A percentile compares a stretch with the other conserved stretches of the same genome.
Evolutionary conservation across 148 eudicot species (phyloP).

Genomic region (Fagopyrum esculentum): DNA sequence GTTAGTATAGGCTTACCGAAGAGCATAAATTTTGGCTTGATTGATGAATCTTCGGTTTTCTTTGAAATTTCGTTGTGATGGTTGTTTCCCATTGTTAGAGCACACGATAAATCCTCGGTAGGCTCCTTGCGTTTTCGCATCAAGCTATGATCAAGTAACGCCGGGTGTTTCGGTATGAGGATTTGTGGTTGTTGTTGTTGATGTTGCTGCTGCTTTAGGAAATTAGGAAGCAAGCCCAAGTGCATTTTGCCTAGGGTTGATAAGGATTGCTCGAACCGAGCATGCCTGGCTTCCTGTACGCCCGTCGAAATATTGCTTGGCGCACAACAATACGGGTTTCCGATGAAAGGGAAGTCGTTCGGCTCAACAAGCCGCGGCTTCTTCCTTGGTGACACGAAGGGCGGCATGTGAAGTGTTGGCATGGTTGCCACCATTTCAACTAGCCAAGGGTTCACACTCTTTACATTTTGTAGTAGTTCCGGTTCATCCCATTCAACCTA

Average conservation of each 20-base stretch:
- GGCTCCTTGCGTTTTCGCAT: slow-evolving; percentile 20
- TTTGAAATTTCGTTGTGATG: slow-evolving; percentile 22
- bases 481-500: slow-evolving; percentile 51
- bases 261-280: slow-evolving; percentile 64
- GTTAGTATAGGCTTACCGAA: slow-evolving; percentile 87
- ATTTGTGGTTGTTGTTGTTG: neutral
- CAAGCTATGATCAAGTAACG: slow-evolving; percentile 15
- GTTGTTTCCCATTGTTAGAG: slow-evolving; percentile 44
- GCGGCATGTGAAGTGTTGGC: slow-evolving; percentile 33
- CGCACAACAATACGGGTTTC: slow-evolving; percentile 30
- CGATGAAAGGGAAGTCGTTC: slow-evolving; percentile 26
- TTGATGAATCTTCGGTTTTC: slow-evolving; percentile 17
- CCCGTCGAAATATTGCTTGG: slow-evolving; percentile 66
- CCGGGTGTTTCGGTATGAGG: neutral
- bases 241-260: slow-evolving; percentile 56
- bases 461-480: slow-evolving; percentile 38
- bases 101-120: slow-evolving; percentile 28
- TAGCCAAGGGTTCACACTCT: slow-evolving; percentile 44
- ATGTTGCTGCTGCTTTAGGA: neutral
- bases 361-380: slow-evolving; percentile 27
- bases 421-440: slow-evolving; percentile 37
- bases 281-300: slow-evolving; percentile 99
- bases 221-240: slow-evolving; percentile 38
- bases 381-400: slow-evolving; percentile 37
- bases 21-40: slow-evolving; percentile 41